Percentiles rank a stretch among this genome's conserved stretches.
Evolutionary conservation across 345 rosid species (phyloP).

Genomic region (Turritis glabra): DNA sequence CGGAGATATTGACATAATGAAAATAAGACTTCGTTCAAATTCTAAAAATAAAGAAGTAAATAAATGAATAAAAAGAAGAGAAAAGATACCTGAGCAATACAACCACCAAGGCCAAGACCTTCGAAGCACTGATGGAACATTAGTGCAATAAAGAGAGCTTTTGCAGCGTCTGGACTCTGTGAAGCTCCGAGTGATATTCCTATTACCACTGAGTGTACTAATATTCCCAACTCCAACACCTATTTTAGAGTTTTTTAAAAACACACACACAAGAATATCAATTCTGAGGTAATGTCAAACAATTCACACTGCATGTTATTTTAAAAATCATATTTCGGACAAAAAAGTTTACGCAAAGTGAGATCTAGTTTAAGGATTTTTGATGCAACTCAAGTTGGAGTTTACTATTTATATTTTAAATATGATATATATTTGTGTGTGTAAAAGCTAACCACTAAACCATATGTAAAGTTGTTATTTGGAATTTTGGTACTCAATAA

Average conservation of each 20-base stretch:
- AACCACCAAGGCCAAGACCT: constrained; percentile 73
- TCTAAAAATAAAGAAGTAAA: too few relatives aligned
- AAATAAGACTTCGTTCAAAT: too few relatives aligned
- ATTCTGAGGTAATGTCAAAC: neutral
- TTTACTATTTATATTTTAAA: neutral
- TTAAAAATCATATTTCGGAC: neutral
- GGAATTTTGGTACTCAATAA: constrained; percentile 13
- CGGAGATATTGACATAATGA: too few relatives aligned
- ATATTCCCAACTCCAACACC: constrained; percentile 67
- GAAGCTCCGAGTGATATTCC: constrained; percentile 68
- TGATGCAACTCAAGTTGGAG: neutral
- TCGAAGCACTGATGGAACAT: constrained; percentile 70
- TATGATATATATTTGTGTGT: too few relatives aligned
- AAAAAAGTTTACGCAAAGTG: neutral
- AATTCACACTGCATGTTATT: neutral
- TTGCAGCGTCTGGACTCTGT: constrained; percentile 45
- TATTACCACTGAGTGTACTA: constrained; percentile 65
- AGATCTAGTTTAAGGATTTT: neutral
- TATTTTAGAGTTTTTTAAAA: neutral
- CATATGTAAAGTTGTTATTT: constrained; percentile 22
- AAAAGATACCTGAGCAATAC: constrained; percentile 50
- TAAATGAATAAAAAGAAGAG: neutral
- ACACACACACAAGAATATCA: neutral
- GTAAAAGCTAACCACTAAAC: neutral
- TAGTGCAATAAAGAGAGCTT: constrained; percentile 52